Base-by-base conservation (phyloP, 192 early-diverging fungal genomes). In the Coemansia sp. region DNA sequence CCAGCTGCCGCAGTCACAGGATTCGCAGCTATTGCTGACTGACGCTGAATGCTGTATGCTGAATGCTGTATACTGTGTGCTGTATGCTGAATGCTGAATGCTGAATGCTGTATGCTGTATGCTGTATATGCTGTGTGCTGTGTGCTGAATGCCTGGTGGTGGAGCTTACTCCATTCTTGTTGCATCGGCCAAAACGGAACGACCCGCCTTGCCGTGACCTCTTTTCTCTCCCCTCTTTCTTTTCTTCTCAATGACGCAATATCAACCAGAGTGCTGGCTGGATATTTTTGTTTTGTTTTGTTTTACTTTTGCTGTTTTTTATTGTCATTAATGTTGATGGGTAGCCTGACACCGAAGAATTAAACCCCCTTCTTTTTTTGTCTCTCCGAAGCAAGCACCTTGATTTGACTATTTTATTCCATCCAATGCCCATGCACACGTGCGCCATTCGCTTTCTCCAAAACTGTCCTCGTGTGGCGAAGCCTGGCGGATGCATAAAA, bases 231-330 rank as follows among this genome's bases (percentile, higher is more conserved):
- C 26, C 26, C 3, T 26, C 26, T 26, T 26, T 26, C 26, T 26
- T 26, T 26, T 26, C 26, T 26, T 26, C 26, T 26, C 26, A 26
- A 26, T 26, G 26, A 26, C 26, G 26, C 26, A 26, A 26, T 26
- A 26, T 26, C 26, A 26, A 26, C 26, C 26, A 26, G 26, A 26
- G 26, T 26, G 26, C 26, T 3, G 26, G 26, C 26, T 26, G 26
- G 26, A 26, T 40, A 52, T 52, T 52, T n/a, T 52, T 52, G n/a
- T 52, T 46, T 46, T 46, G 45, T 46, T 46, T 46, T 46, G 45
- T 46, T 46, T 46, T 46, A 46, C 15, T n/a, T n/a, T n/a, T n/a
- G n/a, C n/a, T n/a, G n/a, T n/a, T 45, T 45, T 45, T 4, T 1
- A 12, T 45, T 45, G 42, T 13, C 42, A 45, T 26, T 26, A 26